Evolutionary conservation across 2,329 filamentous ascomycete genomes (phyloP), one percentile per base, ranked within the genome.

Genomic region (Fusarium tanahbumbuense): DNA sequence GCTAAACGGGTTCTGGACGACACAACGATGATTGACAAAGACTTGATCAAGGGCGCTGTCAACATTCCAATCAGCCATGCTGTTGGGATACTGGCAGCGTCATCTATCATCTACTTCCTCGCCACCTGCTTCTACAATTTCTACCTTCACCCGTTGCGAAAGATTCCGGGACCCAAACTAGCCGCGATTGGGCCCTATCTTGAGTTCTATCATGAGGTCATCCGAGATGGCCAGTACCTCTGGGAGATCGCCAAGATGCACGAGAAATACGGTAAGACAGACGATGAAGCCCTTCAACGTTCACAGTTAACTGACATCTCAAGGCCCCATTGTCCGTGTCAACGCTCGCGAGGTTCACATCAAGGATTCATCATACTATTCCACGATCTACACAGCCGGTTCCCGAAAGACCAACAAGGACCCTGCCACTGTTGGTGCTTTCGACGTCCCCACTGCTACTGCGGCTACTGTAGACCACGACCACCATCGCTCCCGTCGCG

Each of bases 211-310:
- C 47, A 50, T n/a, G 47, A 50, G 15, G 47, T 50, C 10, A 15
- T 50, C 22, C 22, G 47, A 22, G 47, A 50, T 37, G 47, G 47
- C 11, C 47, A 50, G 2, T 50, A 50, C n/a, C 47, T 50, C 4
- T 50, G 47, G 47, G 47, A 50, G 8, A 50, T 50, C 12, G 8
- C 16, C 12, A 50, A 50, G 47, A 50, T 50, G 47, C 47, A 50
- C 16, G 30, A 50, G 3, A 50, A 25, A 50, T 37, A 50, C 10
- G 47, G 47, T 50, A 50, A 11, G 16, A 34, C 25, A 9, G 12
- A 12, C 27, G 27, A 28, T 12, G 2, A 12, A 12, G 27, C 10
- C 5, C 5, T 28, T 6, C 11, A 6, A 12, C 27, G 10, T 12
- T 12, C 27, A 28, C 11, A 28, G 11, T 11, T 6, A 28, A 28